Base-by-base conservation (phyloP, 164 flowering plant species). In the Dillenia turbinata region DNA sequence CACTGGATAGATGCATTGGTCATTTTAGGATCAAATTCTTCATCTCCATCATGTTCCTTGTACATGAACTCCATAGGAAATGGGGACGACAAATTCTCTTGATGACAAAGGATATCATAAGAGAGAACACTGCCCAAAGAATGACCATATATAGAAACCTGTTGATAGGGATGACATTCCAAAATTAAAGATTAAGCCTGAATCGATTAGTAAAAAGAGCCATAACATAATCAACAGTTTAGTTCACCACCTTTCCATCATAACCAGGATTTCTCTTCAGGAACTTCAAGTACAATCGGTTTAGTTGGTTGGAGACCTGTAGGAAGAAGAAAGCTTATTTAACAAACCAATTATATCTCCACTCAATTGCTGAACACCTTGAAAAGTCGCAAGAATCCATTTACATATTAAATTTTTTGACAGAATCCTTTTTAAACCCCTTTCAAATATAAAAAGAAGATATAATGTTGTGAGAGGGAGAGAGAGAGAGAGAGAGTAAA, bases 101-200 rank as follows among this genome's bases (percentile, higher is more conserved):
- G 99, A 76, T 95, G 99, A 66, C 99, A 95, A 57, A 95, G 96
- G 59, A 95, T 95, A 75, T 95, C 99, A 74, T 88, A 95, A 1
- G 97, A 95, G 45, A 95, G 92, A 59, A 95, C 96, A 73, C 97
- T 95, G 67, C 99, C 99, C 80, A 95, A 67, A 66, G 99, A 95
- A 79, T 95, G 99, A 26, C 88, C 99, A 81, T 87, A 95, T 40
- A 95, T 52, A 44, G 99, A 95, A 73, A 95, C 96, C 99, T 94
- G 67, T 12, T 66, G 19, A 66, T 47, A 61, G 22, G 9, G 26
- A 45, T 53, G 53, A 62, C 26, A 13, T 52, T 49, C 16, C 9
- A 9, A 43, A 15, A 51, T 48, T 44, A 40, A 44, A 47, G 13
- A 49, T n/a, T 48, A 44, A 61, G 9, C 26, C 6, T 33, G 40